Conservation (phyloP, 1,284 basidiomycete genomes). For the Irpex sp. region DNA sequence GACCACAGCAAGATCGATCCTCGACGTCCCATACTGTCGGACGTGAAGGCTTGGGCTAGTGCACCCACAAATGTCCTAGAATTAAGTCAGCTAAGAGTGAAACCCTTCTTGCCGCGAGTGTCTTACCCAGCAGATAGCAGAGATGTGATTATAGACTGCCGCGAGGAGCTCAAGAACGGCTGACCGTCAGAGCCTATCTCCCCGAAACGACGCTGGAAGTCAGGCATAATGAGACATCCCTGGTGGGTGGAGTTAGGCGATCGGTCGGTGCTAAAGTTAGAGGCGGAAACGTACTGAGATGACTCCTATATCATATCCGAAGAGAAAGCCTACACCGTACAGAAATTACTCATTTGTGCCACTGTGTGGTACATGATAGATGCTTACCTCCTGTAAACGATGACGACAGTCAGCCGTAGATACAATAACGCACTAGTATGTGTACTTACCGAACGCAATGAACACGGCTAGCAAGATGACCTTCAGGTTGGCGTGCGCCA, state of each 20-base stretch:
- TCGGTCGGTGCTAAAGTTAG: not conserved
- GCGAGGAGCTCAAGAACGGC: constrained; percentile 51
- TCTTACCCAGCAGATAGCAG: constrained; percentile 71
- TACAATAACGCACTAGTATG: not conserved
- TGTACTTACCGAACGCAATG: constrained; percentile 42
- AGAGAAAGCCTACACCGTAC: constrained; percentile 45
- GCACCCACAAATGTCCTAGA: constrained; percentile 67
- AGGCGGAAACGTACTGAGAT: constrained; percentile 40
- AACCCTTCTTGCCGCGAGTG: not conserved
- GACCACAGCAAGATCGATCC: constrained; percentile 77
- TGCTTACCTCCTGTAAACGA: not conserved
- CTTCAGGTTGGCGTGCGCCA: constrained; percentile 50
- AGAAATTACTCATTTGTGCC: constrained; percentile 3
- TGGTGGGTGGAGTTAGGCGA: constrained; percentile 23
- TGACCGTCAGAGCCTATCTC: constrained; percentile 46
- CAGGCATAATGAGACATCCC: constrained; percentile 80
- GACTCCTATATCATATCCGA: constrained; percentile 72
- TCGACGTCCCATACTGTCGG: constrained; percentile 68
- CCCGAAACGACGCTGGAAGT: constrained; percentile 71
- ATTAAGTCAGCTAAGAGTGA: constrained; percentile 5
- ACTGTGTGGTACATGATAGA: not conserved
- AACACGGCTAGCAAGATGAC: constrained; percentile 61
- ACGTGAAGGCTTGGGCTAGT: constrained; percentile 70
- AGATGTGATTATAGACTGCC: constrained; percentile 77
- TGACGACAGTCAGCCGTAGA: not conserved